Evolutionary conservation across 352 stramenopile genomes (phyloP).

Genomic region (Labyrinthula sp.): DNA sequence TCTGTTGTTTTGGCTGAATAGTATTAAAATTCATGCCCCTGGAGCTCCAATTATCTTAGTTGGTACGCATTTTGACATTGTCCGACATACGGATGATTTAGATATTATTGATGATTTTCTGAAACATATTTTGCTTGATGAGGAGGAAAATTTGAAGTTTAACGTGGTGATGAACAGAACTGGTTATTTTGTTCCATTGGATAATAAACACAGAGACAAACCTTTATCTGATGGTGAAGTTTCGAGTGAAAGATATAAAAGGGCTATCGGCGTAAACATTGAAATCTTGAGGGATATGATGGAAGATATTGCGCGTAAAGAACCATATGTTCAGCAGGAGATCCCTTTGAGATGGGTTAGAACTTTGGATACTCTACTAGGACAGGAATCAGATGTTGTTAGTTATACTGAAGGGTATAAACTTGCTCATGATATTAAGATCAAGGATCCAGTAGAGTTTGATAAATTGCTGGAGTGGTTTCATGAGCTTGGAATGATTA

Average conservation of each 20-base stretch:
- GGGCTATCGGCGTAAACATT: no score
- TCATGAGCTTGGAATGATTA: conserved; percentile 19
- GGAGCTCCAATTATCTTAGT: conserved; percentile 3
- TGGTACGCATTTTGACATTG: conserved; percentile 6
- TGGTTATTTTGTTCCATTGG: conserved; percentile 30
- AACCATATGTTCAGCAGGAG: conserved; percentile 4
- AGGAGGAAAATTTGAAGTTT: no score
- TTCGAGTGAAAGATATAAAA: no score
- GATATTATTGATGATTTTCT: conserved; percentile 15
- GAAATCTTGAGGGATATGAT: no score
- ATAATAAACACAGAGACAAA: no score
- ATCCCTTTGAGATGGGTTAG: conserved; percentile 2
- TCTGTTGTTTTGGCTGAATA: conserved; percentile 15
- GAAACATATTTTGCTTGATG: no score
- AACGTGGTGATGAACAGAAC: conserved; percentile 7
- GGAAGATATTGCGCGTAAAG: neutral
- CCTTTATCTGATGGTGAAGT: no score
- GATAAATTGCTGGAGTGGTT: conserved; percentile 14
- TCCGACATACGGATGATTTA: neutral
- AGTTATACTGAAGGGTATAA: no score
- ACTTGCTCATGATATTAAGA: no score
- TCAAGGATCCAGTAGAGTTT: conserved; percentile 1
- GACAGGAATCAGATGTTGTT: no score
- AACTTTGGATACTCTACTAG: neutral
- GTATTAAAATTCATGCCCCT: conserved; percentile 13